Evolutionary conservation across 1,139 yeast species (phyloP).

Genomic region (Debaryomyces robertsiae): DNA sequence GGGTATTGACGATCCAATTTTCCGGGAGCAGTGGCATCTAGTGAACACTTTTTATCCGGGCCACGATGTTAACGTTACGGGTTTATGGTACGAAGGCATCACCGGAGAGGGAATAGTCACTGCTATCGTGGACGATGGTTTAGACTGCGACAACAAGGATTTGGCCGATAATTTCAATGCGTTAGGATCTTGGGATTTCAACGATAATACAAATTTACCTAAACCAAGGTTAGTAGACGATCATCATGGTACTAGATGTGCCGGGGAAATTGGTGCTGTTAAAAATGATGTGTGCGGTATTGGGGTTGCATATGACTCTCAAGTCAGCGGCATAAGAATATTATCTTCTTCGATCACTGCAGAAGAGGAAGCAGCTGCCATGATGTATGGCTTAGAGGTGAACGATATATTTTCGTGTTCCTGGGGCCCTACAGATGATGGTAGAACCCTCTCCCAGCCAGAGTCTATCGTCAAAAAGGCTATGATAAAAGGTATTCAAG

Average conservation of each 20-base stretch:
- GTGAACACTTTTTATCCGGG: conserved; percentile 73
- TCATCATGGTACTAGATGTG: conserved; percentile 96
- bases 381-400: conserved; percentile 74
- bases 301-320: conserved; percentile 88
- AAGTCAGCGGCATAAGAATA: conserved; percentile 89
- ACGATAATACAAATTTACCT: conserved; percentile 74
- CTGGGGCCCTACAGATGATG: conserved; percentile 99
- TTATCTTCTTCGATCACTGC: conserved; percentile 77
- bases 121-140: conserved; percentile 93
- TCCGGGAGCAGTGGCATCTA: conserved; percentile 87
- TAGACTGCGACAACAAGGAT: conserved; percentile 79
- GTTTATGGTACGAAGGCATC: conserved; percentile 79
- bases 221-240: conserved; percentile 82
- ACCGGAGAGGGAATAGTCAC: conserved; percentile 83
- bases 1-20: conserved; percentile 76
- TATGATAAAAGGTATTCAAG: conserved; percentile 76
- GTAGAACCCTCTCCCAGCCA: conserved; percentile 83
- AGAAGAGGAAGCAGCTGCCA: conserved; percentile 89
- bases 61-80: conserved; percentile 83
- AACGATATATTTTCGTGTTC: conserved; percentile 96
- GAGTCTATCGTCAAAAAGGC: conserved; percentile 78
- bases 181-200: conserved; percentile 89
- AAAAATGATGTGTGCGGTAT: conserved; percentile 89
- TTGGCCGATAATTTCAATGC: conserved; percentile 68
- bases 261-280: conserved; percentile 94